A percentile compares a stretch with the other conserved stretches of the same genome.
These are phyloP conservation scores for Rhizophlyctis rosea DNA, from an alignment of 192 early-diverging fungal species.

Conservation along the genomic window DNA sequence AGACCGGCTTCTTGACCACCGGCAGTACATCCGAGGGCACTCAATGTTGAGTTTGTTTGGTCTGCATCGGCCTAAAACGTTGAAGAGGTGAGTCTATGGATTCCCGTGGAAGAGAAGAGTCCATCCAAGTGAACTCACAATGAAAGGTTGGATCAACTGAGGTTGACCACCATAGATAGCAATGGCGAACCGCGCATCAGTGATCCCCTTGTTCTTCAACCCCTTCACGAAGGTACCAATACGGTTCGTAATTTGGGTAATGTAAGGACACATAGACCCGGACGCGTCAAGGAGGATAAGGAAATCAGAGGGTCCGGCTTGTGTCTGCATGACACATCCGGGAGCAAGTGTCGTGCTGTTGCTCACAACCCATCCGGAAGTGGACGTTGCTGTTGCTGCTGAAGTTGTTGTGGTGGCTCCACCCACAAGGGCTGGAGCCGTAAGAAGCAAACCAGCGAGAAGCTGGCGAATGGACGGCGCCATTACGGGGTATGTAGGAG, in stretches of 20 bases:
- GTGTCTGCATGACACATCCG: too few relatives aligned
- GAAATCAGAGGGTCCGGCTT: constrained; percentile 33
- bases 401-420: too few relatives aligned
- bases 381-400: too few relatives aligned
- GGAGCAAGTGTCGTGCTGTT: too few relatives aligned
- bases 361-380: too few relatives aligned
- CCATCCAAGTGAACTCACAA: constrained; percentile 17
- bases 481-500: too few relatives aligned
- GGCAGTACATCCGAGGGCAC: constrained; percentile 16
- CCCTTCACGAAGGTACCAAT: constrained; percentile 22
- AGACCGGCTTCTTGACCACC: constrained; percentile 38
- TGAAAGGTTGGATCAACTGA: constrained; percentile 25
- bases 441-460: too few relatives aligned
- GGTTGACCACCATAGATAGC: constrained; percentile 34
- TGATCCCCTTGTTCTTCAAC: constrained; percentile 14
- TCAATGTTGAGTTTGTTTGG: constrained; percentile 15
- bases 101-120: too few relatives aligned
- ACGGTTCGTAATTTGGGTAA: constrained; percentile 20
- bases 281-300: constrained; percentile 35
- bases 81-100: background rate
- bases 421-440: too few relatives aligned
- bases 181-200: constrained; percentile 37
- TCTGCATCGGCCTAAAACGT: constrained; percentile 15
- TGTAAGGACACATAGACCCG: constrained; percentile 39
- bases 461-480: too few relatives aligned